A percentile compares a stretch with the other conserved stretches of the same genome.
These are phyloP conservation scores for Usnea hakonensis DNA, from an alignment of 495 filamentous ascomycete genomes.

Conservation along the genomic window DNA sequence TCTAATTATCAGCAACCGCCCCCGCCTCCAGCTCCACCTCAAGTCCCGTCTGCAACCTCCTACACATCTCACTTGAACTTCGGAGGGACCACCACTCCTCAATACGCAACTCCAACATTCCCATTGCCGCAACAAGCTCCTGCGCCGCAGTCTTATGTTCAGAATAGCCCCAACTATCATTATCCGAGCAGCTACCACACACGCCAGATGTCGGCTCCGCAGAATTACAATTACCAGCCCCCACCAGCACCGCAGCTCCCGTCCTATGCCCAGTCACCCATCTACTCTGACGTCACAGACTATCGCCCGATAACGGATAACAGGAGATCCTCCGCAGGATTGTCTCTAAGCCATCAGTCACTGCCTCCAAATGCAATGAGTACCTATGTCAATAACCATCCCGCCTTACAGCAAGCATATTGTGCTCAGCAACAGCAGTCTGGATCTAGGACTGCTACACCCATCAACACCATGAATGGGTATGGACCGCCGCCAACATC, in stretches of 20 bases:
- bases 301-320: conserved; percentile 9
- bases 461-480: conserved; percentile 10
- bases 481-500: conserved; percentile 6
- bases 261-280: conserved; percentile 14
- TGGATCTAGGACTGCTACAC: conserved; percentile 16
- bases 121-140: conserved; percentile 16
- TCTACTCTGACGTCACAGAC: conserved; percentile 12
- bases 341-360: conserved; percentile 9
- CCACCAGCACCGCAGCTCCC: conserved; percentile 14
- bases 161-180: conserved; percentile 14
- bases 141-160: conserved; percentile 15
- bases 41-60: conserved; percentile 14
- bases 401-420: conserved; percentile 13
- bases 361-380: conserved; percentile 12
- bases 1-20: conserved; percentile 16
- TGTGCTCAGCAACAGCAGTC: conserved; percentile 14
- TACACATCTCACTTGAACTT: conserved; percentile 24
- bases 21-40: conserved; percentile 17
- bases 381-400: conserved; percentile 16
- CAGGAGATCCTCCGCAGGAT: conserved; percentile 5
- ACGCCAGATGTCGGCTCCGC: conserved; percentile 21
- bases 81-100: conserved; percentile 16
- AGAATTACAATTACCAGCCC: conserved; percentile 16
- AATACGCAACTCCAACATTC: conserved; percentile 22
- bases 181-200: conserved; percentile 16